A percentile compares a stretch with the other conserved stretches of the same genome.
These are phyloP conservation scores for Globisporangium solare DNA, from an alignment of 352 stramenopile genomes.

Conservation along the genomic window DNA sequence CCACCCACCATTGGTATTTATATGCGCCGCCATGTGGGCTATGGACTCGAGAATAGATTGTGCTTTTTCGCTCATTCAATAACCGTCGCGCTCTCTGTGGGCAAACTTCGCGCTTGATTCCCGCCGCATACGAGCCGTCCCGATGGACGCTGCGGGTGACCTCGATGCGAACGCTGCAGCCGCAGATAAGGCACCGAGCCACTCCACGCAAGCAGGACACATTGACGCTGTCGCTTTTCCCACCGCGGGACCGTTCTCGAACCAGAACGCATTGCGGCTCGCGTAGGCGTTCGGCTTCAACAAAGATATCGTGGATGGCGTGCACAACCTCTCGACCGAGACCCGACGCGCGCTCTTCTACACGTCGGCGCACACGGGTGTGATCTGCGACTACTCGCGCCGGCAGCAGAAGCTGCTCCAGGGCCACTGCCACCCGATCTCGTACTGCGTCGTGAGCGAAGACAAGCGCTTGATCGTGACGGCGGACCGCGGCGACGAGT, in stretches of 20 bases:
- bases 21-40: too few relatives aligned
- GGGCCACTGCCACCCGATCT: conserved; percentile 90
- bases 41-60: too few relatives aligned
- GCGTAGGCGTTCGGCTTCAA: conserved; percentile 91
- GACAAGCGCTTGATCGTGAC: conserved; percentile 93
- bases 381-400: conserved; percentile 91
- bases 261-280: conserved; percentile 54
- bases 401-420: conserved; percentile 87
- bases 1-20: too few relatives aligned
- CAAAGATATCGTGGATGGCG: conserved; percentile 81
- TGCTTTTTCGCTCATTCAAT: too few relatives aligned
- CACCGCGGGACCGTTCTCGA: neutral
- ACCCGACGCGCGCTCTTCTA: conserved; percentile 84
- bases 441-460: conserved; percentile 81
- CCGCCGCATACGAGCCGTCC: too few relatives aligned
- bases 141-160: too few relatives aligned
- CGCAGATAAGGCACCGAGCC: too few relatives aligned
- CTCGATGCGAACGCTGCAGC: too few relatives aligned
- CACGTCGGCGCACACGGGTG: conserved; percentile 85
- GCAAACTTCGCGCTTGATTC: too few relatives aligned
- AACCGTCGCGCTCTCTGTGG: too few relatives aligned
- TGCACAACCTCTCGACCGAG: conserved; percentile 84
- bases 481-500: conserved; percentile 79
- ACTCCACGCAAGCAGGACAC: too few relatives aligned
- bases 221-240: neutral